Evolutionary conservation across 352 stramenopile species (phyloP).

Genomic region (Pythium brassicae): DNA sequence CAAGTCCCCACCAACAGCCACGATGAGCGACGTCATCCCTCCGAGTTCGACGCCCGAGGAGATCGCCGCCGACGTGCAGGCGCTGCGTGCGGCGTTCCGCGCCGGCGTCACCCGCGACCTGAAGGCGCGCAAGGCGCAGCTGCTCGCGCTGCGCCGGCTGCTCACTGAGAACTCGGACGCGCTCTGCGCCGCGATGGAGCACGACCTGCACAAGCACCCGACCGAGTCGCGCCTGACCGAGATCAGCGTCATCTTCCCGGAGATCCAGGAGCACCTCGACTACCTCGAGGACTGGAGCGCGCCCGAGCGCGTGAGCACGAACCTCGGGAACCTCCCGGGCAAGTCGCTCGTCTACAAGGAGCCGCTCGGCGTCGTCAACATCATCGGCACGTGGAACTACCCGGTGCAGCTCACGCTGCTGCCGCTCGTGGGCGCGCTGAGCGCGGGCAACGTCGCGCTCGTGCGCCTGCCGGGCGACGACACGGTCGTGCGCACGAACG

Average conservation of each 20-base stretch:
- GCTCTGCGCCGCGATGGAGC: constrained; percentile 47
- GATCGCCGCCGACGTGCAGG: constrained; percentile 41
- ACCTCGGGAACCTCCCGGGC: constrained; percentile 47
- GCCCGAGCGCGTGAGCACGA: constrained; percentile 47
- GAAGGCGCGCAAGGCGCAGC: constrained; percentile 27
- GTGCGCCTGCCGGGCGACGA: constrained; percentile 90
- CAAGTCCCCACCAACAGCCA: no score
- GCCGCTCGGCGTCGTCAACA: constrained; percentile 76
- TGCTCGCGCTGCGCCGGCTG: constrained; percentile 40
- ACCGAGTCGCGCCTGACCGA: constrained; percentile 65
- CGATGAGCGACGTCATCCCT: no score
- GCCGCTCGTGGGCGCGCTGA: constrained; percentile 76
- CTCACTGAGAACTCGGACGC: constrained; percentile 41
- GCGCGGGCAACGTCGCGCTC: constrained; percentile 89
- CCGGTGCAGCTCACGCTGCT: constrained; percentile 72
- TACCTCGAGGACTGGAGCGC: constrained; percentile 53
- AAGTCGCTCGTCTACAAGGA: constrained; percentile 51
- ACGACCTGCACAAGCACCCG: constrained; percentile 63
- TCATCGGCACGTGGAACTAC: constrained; percentile 92
- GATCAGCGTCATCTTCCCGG: constrained; percentile 34
- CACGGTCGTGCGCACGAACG: constrained; percentile 44
- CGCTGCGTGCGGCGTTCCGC: constrained; percentile 46
- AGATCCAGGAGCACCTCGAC: constrained; percentile 68
- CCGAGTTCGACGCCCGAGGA: constrained; percentile 14
- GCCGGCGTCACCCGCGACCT: constrained; percentile 42